Conservation (phyloP, 2,329 filamentous ascomycete species). For the Diaporthe sp. region DNA sequence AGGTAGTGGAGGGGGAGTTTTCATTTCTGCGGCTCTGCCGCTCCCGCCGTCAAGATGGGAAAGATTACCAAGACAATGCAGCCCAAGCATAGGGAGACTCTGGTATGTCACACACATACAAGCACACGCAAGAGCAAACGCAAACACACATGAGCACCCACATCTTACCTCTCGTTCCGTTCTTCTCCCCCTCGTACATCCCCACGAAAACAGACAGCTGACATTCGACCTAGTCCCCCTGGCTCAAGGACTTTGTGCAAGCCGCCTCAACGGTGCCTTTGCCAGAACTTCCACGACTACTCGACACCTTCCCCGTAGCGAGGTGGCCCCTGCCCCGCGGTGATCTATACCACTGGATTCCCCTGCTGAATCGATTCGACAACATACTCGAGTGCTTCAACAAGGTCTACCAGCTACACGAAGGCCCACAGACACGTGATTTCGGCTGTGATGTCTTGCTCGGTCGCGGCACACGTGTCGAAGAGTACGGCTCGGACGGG, state of each 20-base stretch:
- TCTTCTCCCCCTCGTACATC: not conserved
- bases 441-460: constrained; percentile 78
- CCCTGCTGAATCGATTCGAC: constrained; percentile 93
- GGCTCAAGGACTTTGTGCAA: constrained; percentile 85
- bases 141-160: constrained; percentile 38
- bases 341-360: constrained; percentile 98
- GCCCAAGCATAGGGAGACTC: constrained; percentile 75
- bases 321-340: constrained; percentile 96
- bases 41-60: constrained; percentile 72
- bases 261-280: constrained; percentile 78
- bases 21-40: constrained; percentile 70
- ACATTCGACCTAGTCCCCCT: constrained; percentile 78
- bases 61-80: constrained; percentile 78
- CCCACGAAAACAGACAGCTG: constrained; percentile 44
- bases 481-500: constrained; percentile 64
- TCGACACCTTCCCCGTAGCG: constrained; percentile 81
- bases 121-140: constrained; percentile 33
- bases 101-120: constrained; percentile 63
- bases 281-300: constrained; percentile 81
- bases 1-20: constrained; percentile 72
- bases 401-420: constrained; percentile 82
- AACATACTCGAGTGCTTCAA: constrained; percentile 86
- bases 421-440: constrained; percentile 83
- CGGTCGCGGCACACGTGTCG: constrained; percentile 67
- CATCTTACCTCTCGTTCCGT: constrained; percentile 41